phyloP scores from a whole-genome alignment of 805 yeast genomes.

The Cyberlindnera petersonii region DNA sequence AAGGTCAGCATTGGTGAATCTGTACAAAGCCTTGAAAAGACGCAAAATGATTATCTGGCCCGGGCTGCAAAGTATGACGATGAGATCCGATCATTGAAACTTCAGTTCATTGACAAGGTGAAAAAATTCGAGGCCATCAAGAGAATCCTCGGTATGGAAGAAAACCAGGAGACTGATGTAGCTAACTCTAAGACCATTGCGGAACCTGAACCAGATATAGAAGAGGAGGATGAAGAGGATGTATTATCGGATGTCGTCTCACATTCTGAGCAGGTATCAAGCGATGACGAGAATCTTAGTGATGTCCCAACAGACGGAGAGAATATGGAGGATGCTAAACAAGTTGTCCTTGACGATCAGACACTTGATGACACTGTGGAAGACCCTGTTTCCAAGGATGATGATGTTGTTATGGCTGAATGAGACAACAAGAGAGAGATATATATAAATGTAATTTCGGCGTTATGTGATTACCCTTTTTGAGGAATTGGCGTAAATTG shows the following conservation, averaged over 20 bases:
- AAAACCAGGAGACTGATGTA: conserved; percentile 1
- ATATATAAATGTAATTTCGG: background rate
- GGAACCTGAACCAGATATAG: background rate
- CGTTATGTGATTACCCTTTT: too few species aligned
- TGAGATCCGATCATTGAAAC: conserved; percentile 11
- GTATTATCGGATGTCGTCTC: too few species aligned
- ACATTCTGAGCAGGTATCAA: too few species aligned
- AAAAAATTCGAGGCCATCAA: conserved; percentile 16
- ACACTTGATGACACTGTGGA: background rate
- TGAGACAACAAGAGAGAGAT: background rate
- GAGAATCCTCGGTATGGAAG: conserved; percentile 12
- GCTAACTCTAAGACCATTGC: background rate
- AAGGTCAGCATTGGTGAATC: conserved; percentile 1
- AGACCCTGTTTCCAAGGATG: background rate
- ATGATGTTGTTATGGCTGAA: conserved; percentile 1
- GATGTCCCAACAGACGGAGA: too few species aligned
- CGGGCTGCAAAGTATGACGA: conserved; percentile 7
- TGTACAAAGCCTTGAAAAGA: background rate
- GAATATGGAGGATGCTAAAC: too few species aligned
- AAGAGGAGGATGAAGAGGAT: conserved; percentile 5
- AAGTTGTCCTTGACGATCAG: too few species aligned
- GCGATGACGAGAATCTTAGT: conserved; percentile 4
- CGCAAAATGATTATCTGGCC: conserved; percentile 1
- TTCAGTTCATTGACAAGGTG: conserved; percentile 13
- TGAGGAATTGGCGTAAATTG: too few species aligned